Evolutionary conservation across 345 rosid genomes (phyloP).

Genomic region (Dovyalis caffra): DNA sequence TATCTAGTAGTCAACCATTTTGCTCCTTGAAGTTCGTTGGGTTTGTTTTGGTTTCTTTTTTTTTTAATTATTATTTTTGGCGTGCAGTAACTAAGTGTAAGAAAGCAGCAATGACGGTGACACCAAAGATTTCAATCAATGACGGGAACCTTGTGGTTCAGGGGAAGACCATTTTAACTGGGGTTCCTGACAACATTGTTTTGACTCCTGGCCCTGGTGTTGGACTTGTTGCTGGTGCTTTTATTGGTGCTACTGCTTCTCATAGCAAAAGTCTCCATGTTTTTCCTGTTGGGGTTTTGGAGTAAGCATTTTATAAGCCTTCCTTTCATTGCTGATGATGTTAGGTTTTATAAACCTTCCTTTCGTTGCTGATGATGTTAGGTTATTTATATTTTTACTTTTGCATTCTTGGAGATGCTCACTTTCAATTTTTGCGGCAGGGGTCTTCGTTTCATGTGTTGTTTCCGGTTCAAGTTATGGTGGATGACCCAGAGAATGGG

Average conservation of each 20-base stretch:
- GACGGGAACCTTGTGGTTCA: constrained; percentile 86
- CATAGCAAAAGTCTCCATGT: constrained; percentile 89
- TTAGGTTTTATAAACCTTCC: background rate
- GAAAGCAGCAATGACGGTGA: constrained; percentile 65
- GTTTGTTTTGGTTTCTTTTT: background rate
- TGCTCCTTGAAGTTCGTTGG: too few species aligned
- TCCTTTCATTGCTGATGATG: background rate
- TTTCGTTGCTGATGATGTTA: background rate
- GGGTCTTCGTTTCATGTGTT: constrained; percentile 77
- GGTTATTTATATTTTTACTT: background rate
- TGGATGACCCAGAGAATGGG: constrained; percentile 99
- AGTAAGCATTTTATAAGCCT: constrained; percentile 44
- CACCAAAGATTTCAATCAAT: constrained; percentile 65
- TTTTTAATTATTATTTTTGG: background rate
- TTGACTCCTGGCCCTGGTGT: constrained; percentile 67
- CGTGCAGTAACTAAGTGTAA: constrained; percentile 9
- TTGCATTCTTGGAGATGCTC: background rate
- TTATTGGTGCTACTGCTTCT: constrained; percentile 80
- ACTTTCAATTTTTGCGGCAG: constrained; percentile 35
- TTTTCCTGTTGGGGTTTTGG: constrained; percentile 77
- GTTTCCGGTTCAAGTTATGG: constrained; percentile 96
- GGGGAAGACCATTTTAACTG: constrained; percentile 83
- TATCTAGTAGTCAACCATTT: background rate
- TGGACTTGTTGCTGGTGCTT: constrained; percentile 71
- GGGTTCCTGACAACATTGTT: constrained; percentile 78